Evolutionary conservation across 768 basidiomycete species (phyloP), one percentile per base, ranked within the genome.

Genomic region (Cystofilobasidium bisporidii): DNA sequence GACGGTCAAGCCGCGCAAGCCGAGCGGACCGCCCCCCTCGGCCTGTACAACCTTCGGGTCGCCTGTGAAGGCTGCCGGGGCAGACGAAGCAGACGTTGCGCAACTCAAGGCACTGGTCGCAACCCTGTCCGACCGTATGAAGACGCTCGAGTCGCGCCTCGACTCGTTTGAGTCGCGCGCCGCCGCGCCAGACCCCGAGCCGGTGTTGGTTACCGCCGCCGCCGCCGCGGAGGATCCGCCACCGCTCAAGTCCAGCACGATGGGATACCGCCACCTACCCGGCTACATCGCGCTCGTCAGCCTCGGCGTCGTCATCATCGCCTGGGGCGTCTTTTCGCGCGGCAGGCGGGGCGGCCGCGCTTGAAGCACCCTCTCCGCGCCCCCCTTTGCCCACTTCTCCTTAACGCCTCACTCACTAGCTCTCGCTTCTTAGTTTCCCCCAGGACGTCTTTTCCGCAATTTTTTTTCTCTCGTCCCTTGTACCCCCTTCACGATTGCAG

Each of bases 1-100:
- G 18, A 56, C 53, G 26, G 53, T 56, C 26, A 56, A 56, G 30
- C 53, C 53, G 28, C 26, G 28, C 53, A 56, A 56, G 53, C 20
- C 53, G 10, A 56, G 47, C 47, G 47, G 4, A 10, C 47, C 53
- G 26, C 28, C 48, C 11, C 26, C 53, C 14, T 30, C 53, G 18
- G 30, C 15, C 50, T 3, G 8, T 6, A 5, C n/a, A 11, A 11
- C 50, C 5, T 30, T 26, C 26, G 30, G 6, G 5, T 6, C 28
- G 20, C 28, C 53, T 9, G 28, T 30, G 3, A 8, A 3, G 15
- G 9, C 3, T 18, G 5, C 12, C 28, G 15, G 15, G 26, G 5
- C 9, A 3, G 14, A 56, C 14, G 53, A 4, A 3, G 15, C 2
- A 4, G 53, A 56, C 9, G 53, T 56, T 32, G 53, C 2, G 6